These are phyloP conservation scores for Fistulifera pelliculosa DNA, from an alignment of 108 stramenopile genomes.

Conservation along the genomic window DNA sequence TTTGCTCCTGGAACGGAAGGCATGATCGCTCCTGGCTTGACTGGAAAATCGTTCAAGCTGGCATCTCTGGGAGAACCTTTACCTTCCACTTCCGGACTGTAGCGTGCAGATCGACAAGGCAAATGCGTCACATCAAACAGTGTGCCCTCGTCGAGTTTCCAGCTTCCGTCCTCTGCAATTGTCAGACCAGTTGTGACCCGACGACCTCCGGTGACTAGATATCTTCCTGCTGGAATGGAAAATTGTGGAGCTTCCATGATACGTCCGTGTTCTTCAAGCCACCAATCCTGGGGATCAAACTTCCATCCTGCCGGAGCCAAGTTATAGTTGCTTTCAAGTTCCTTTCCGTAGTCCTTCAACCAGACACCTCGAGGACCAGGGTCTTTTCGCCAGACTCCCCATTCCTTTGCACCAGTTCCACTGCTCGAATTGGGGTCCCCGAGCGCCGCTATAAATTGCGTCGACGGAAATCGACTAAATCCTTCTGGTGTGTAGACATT, in stretches of 20 bases:
- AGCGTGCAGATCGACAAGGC: conserved; percentile 55
- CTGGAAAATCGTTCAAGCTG: conserved; percentile 46
- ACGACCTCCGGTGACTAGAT: conserved; percentile 57
- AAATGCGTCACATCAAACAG: conserved; percentile 67
- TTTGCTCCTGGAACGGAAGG: conserved; percentile 35
- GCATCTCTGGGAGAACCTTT: conserved; percentile 32
- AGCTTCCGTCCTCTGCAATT: conserved; percentile 26
- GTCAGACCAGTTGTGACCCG: conserved; percentile 42
- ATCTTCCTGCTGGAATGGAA: conserved; percentile 41
- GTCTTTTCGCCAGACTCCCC: conserved; percentile 78
- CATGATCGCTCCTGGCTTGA: conserved; percentile 54
- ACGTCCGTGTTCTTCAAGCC: conserved; percentile 80
- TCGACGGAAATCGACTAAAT: conserved; percentile 49
- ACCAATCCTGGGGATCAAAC: conserved; percentile 67
- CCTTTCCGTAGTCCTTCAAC: conserved; percentile 45
- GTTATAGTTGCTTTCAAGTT: conserved; percentile 20
- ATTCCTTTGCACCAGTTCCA: conserved; percentile 48
- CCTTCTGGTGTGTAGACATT: conserved; percentile 31
- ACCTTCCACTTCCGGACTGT: conserved; percentile 17
- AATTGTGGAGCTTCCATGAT: conserved; percentile 59
- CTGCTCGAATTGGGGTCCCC: conserved; percentile 49
- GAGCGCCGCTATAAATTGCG: conserved; percentile 76
- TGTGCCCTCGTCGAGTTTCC: conserved; percentile 45
- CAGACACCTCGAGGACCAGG: conserved; percentile 80
- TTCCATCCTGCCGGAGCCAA: conserved; percentile 77